These are phyloP conservation scores for Lachancea lanzarotensis DNA, from an alignment of 805 yeast species.

Conservation along the genomic window DNA sequence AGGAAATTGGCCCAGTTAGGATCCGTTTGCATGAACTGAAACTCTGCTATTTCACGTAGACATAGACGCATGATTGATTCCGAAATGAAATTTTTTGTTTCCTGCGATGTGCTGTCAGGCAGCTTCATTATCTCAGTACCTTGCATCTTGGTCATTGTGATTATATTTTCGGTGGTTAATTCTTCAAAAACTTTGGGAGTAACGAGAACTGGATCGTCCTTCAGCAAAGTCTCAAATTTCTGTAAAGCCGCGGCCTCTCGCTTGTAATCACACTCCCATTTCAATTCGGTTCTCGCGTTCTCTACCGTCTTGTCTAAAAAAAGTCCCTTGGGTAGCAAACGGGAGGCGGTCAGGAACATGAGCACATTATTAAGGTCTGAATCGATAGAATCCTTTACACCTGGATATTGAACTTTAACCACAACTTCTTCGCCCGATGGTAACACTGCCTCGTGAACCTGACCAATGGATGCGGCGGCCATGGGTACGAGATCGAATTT, in stretches of 20 bases:
- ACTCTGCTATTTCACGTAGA: conserved; percentile 73
- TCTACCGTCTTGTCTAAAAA: conserved; percentile 88
- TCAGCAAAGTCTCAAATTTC: conserved; percentile 56
- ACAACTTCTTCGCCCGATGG: conserved; percentile 70
- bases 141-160: conserved; percentile 84
- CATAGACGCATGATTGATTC: conserved; percentile 82
- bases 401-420: conserved; percentile 95
- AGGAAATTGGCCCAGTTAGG: conserved; percentile 99
- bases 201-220: conserved; percentile 53
- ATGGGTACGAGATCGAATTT: conserved; percentile 82
- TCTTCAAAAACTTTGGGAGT: conserved; percentile 80
- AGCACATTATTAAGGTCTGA: conserved; percentile 85
- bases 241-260: conserved; percentile 79
- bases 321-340: conserved; percentile 82
- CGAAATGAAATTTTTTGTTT: conserved; percentile 73
- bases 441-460: conserved; percentile 81
- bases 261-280: conserved; percentile 95
- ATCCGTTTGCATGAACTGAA: conserved; percentile 94
- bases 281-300: conserved; percentile 85
- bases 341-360: conserved; percentile 76
- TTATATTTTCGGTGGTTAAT: conserved; percentile 70
- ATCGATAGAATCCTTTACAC: conserved; percentile 89
- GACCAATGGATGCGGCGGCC: conserved; percentile 97
- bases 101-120: conserved; percentile 53
- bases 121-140: conserved; percentile 81